Conservation (phyloP, 192 early-diverging fungal genomes). For the Chytriomyces hyalinus region DNA sequence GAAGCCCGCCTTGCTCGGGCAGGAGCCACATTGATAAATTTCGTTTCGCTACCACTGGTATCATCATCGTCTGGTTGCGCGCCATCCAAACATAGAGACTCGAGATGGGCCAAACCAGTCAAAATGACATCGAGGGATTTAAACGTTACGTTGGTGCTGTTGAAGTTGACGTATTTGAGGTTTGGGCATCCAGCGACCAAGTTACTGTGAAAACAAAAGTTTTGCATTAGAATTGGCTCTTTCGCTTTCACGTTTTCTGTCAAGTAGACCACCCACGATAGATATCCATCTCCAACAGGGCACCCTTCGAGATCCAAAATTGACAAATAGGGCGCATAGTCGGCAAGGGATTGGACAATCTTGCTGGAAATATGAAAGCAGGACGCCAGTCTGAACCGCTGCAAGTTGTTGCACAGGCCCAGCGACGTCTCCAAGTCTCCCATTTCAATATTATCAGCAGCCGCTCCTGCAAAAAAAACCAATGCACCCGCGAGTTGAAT, state of each 20-base stretch:
- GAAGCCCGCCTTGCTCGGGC: constrained; percentile 15
- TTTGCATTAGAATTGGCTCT: neutral
- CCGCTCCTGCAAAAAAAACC: constrained; percentile 22
- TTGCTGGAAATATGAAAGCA: constrained; percentile 44
- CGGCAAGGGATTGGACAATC: constrained; percentile 36
- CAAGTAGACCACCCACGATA: constrained; percentile 3
- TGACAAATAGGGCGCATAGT: constrained; percentile 30
- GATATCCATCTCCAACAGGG: constrained; percentile 39
- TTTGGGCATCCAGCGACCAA: constrained; percentile 26
- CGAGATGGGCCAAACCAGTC: constrained; percentile 16
- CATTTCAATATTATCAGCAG: constrained; percentile 39
- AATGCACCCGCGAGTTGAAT: neutral
- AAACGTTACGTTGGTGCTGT: constrained; percentile 30
- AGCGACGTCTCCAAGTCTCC: constrained; percentile 39
- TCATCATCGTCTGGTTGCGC: constrained; percentile 16
- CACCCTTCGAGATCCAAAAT: constrained; percentile 36
- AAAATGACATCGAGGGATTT: constrained; percentile 19
- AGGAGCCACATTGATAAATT: neutral
- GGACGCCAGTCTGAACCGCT: constrained; percentile 12
- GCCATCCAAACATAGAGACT: constrained; percentile 21
- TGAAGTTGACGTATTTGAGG: constrained; percentile 29
- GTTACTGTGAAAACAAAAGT: neutral
- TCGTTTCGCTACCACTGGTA: neutral
- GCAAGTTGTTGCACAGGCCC: constrained; percentile 29
- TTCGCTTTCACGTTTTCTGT: neutral